Percentiles rank a stretch among this genome's conserved stretches.
Evolutionary conservation across 495 filamentous ascomycete species (phyloP).

Genomic region (Parathielavia hyrcaniae): DNA sequence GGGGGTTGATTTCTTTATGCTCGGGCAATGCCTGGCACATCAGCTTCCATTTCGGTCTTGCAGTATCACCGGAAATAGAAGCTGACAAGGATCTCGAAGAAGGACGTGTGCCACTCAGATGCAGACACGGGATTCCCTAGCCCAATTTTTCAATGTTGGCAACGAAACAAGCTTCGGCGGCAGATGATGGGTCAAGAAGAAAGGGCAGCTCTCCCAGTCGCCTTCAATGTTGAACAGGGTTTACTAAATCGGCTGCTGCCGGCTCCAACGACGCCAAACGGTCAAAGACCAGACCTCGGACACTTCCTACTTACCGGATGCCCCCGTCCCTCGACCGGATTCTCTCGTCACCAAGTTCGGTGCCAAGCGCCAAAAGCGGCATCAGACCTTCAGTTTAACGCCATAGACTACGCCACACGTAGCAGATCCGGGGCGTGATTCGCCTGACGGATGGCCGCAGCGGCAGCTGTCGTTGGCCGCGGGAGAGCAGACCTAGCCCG

Average conservation of each 20-base stretch:
- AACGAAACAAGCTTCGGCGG: slow-evolving; percentile 4
- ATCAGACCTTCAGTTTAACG: background rate
- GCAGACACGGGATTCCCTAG: too few species aligned
- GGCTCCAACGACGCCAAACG: background rate
- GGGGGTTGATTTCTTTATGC: too few species aligned
- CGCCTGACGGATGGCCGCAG: background rate
- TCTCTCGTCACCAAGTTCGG: background rate
- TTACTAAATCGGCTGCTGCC: background rate
- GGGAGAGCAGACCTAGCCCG: background rate
- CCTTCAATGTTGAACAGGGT: too few species aligned
- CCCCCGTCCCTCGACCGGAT: background rate
- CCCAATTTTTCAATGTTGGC: background rate
- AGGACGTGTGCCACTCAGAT: background rate
- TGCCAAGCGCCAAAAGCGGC: slow-evolving; percentile 1
- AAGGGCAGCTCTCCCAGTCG: too few species aligned
- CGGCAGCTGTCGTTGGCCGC: slow-evolving; percentile 3
- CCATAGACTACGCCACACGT: background rate
- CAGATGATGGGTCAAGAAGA: background rate
- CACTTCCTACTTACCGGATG: too few species aligned
- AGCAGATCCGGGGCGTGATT: background rate
- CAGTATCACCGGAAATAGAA: background rate
- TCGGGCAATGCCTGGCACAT: too few species aligned
- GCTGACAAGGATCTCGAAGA: background rate
- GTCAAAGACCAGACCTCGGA: too few species aligned
- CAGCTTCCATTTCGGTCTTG: too few species aligned